Percentiles rank a stretch among this genome's conserved stretches.
Evolutionary conservation across 352 stramenopile genomes (phyloP).

Genomic region (Pythium insidiosum): DNA sequence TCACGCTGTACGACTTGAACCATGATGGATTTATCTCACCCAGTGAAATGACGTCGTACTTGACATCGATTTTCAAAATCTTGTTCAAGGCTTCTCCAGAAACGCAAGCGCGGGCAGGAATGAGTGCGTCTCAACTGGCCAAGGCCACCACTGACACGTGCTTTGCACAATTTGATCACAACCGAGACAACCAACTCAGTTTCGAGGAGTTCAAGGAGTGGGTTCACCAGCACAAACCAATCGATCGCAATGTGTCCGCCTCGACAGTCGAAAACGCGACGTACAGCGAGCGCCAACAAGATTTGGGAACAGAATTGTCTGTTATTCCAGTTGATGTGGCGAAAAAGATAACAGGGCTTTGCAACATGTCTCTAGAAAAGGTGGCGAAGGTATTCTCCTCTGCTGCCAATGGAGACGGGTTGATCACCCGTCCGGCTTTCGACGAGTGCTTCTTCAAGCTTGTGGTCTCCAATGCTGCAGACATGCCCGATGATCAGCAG

Average conservation of each 20-base stretch:
- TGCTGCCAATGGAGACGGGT: constrained; percentile 32
- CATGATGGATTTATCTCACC: constrained; percentile 77
- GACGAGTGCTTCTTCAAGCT: constrained; percentile 73
- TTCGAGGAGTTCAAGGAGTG: constrained; percentile 76
- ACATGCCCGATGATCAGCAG: constrained; percentile 33
- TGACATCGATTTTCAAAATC: constrained; percentile 81
- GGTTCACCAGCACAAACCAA: constrained; percentile 68
- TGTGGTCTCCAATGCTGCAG: constrained; percentile 28
- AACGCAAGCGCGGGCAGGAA: constrained; percentile 33
- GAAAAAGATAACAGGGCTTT: constrained; percentile 61
- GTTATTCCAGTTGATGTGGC: constrained; percentile 61
- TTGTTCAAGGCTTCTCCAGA: constrained; percentile 78
- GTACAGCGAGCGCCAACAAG: too few species aligned
- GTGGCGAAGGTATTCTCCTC: constrained; percentile 45
- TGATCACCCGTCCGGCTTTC: constrained; percentile 56
- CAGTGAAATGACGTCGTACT: constrained; percentile 82
- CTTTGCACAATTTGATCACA: constrained; percentile 70
- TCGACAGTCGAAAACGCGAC: too few species aligned
- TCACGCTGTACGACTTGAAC: constrained; percentile 84
- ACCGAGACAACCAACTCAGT: constrained; percentile 65
- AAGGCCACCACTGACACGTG: constrained; percentile 62
- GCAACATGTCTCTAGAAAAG: constrained; percentile 47
- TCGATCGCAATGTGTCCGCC: too few species aligned
- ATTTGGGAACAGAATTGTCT: neutral
- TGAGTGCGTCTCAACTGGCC: constrained; percentile 55